These are phyloP conservation scores for Neurospora sp. DNA, from an alignment of 495 filamentous ascomycete species.

Conservation along the genomic window DNA sequence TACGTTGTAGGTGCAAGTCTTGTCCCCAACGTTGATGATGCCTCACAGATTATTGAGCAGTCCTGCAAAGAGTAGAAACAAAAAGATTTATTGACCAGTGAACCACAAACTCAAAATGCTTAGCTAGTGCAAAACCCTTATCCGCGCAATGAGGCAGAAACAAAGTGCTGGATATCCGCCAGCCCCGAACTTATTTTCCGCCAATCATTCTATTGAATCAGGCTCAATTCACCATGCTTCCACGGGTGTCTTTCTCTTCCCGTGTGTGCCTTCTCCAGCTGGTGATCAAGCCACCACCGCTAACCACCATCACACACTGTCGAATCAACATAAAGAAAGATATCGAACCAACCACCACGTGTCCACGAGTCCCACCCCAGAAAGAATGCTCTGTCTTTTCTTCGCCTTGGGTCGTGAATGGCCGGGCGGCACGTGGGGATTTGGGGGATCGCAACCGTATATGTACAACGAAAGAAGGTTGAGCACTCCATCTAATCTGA, in stretches of 20 bases:
- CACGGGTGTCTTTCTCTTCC: background rate
- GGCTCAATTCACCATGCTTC: background rate
- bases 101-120: background rate
- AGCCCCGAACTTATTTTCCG: background rate
- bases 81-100: background rate
- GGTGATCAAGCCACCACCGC: background rate
- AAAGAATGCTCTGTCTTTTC: background rate
- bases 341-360: background rate
- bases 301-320: background rate
- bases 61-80: no score
- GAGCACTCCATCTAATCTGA: conserved; percentile 4
- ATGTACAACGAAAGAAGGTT: background rate
- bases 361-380: background rate
- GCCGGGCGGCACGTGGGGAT: background rate
- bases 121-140: background rate
- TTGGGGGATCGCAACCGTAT: background rate
- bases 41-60: no score
- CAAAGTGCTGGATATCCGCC: background rate
- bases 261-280: background rate
- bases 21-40: no score
- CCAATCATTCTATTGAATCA: background rate
- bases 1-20: no score
- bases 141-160: background rate
- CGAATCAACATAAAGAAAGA: background rate
- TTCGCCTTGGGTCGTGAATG: background rate